A percentile compares a stretch with the other conserved stretches of the same genome.
Evolutionary conservation across 73 alveolate species (phyloP).

Genomic region (Stentor roeselii): DNA sequence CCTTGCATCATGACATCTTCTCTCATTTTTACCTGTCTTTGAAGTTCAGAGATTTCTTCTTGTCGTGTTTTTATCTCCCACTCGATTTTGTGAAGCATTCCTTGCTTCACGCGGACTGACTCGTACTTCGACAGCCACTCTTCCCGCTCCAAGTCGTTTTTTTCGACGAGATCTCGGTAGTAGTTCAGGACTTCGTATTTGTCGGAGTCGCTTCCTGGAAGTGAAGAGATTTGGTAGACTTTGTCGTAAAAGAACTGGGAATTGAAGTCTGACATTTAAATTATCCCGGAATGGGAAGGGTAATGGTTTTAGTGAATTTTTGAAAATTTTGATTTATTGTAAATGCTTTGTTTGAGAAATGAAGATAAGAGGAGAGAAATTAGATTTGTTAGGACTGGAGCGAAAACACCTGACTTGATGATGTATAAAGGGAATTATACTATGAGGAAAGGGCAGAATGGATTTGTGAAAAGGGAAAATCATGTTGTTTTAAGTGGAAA

Average conservation of each 20-base stretch:
- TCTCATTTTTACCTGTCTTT: conserved; percentile 31
- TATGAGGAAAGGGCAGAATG: no score
- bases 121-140: conserved; percentile 44
- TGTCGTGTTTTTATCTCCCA: conserved; percentile 57
- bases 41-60: conserved; percentile 47
- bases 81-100: conserved; percentile 41
- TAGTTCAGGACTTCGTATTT: conserved; percentile 37
- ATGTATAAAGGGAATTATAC: no score
- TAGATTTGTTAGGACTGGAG: not conserved
- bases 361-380: no score
- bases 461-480: no score
- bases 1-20: conserved; percentile 31
- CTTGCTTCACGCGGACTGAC: conserved; percentile 40
- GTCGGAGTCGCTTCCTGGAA: not conserved
- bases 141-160: conserved; percentile 38
- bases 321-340: no score
- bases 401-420: not conserved
- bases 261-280: not conserved
- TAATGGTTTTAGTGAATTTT: no score
- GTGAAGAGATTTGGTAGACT: not conserved
- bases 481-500: no score
- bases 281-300: conserved; percentile 11
- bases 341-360: no score
- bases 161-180: conserved; percentile 47
- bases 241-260: not conserved